Percentiles rank a stretch among this genome's conserved stretches.
Evolutionary conservation across 768 basidiomycete genomes (phyloP).

Genomic region (Suillus paluster): DNA sequence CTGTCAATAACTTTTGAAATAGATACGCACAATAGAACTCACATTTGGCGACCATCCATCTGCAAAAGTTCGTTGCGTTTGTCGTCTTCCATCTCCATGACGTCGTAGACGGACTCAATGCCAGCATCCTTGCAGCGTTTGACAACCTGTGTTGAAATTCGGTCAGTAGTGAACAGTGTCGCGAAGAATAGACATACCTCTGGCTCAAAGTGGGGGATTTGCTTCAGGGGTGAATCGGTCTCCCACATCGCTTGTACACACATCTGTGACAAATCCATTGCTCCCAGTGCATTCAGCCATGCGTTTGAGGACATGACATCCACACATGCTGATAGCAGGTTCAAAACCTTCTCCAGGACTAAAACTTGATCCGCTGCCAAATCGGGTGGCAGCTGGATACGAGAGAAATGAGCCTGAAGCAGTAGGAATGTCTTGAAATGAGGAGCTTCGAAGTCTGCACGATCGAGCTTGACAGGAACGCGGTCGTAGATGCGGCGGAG

Average conservation of each 20-base stretch:
- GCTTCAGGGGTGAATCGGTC: conserved; percentile 91
- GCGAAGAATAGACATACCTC: conserved; percentile 55
- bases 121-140: conserved; percentile 82
- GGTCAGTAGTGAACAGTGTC: background rate
- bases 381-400: conserved; percentile 90
- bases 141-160: conserved; percentile 55
- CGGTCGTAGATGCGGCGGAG: conserved; percentile 93
- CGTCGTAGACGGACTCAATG: conserved; percentile 91
- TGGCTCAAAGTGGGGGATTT: conserved; percentile 94
- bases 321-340: conserved; percentile 90
- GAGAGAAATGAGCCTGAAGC: conserved; percentile 95
- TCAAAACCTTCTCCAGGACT: conserved; percentile 89
- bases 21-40: conserved; percentile 34
- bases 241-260: conserved; percentile 99
- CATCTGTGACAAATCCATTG: conserved; percentile 99
- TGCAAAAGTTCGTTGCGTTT: conserved; percentile 79
- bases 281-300: conserved; percentile 91
- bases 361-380: conserved; percentile 89
- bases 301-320: conserved; percentile 99
- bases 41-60: conserved; percentile 90
- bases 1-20: background rate
- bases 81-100: conserved; percentile 98
- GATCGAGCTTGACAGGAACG: conserved; percentile 91
- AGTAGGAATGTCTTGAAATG: conserved; percentile 99
- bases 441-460: conserved; percentile 86